Base-by-base conservation (phyloP, 1,284 basidiomycete species). In the Trametes versicolor region DNA sequence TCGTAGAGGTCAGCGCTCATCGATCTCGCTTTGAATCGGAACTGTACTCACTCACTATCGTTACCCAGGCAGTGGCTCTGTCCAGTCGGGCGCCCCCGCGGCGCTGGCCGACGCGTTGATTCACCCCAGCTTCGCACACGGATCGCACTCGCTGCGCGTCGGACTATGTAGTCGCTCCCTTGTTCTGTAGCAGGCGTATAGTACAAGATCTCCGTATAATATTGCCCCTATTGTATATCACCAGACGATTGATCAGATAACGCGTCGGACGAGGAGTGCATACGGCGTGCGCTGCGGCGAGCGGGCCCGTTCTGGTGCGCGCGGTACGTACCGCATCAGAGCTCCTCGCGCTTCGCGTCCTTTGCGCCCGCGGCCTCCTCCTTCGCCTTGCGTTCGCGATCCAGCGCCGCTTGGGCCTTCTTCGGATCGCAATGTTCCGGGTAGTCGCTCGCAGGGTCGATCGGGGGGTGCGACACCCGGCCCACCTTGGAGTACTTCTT, bases 401-500 rank as follows among this genome's bases (percentile, higher is more conserved):
- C 68, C 53, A 47, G 39, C 49, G 63, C 62, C 55, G 67, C 67
- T 56, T 71, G 64, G 37, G 71, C 74, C 69, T 87, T 87, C 79
- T 88, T 86, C 43, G 87, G 80, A 71, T 91, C 83, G 70, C 96
- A 97, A 60, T 91, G 90, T 69, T 87, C 87, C 12, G 94, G 96
- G 65, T 95, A 86, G 19, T 95, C 93, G 67, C 85, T 89, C 21
- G 78, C 73, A 32, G 93, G 92, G 76, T 97, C 91, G 75, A 97
- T 95, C 41, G 93, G 87, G 58, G 79, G 82, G 72, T 94, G 93
- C 13, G 82, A 78, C 23, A 94, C 91, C 66, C 79, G 87, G 19
- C 96, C 96, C 52, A 96, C 86, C 72, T 90, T 90, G 62, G 72
- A 73, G 77, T 97, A 96, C 69, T 88, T 86, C 72, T 91, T 88